Evolutionary conservation across 164 flowering plant genomes (phyloP), one percentile per base, ranked within the genome.

Genomic region (Malania oleifera): DNA sequence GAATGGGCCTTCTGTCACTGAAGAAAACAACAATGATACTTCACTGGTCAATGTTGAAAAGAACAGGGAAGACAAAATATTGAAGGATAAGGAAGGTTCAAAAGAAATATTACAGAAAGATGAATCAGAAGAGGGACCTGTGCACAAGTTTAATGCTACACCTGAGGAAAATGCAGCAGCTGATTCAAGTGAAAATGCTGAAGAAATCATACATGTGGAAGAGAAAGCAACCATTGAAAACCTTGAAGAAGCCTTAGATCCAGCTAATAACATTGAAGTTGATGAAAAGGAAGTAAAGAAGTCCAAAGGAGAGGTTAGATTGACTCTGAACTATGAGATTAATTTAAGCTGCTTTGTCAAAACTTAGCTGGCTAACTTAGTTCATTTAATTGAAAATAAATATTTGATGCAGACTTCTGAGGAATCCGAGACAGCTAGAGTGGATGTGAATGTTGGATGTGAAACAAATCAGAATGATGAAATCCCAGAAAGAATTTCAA

Each of bases 111-210:
- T 39, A 46, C 45, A 52, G 29, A 22, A 57, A 57, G 49, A 47
- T 27, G 39, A 43, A 54, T 28, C 64, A 35, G n/a, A 39, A 13
- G 50, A 60, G 44, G 54, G 47, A 28, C 28, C 22, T 47, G 62
- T 52, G 27, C 24, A 22, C 7, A 2, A 17, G 12, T 38, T 15
- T 1, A 18, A 18, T 56, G 35, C 27, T 46, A n/a, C 55, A 12
- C 12, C 17, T 14, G 15, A 39, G 43, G 43, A 39, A 14, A 39
- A 4, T 39, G 4, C 10, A 39, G 43, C 4, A 39, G 3, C 43
- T 14, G 43, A 13, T 39, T 39, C 43, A 10, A 1, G 43, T 39
- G 43, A 39, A 39, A 13, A 2, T 14, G 38, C 10, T 34, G 10
- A 34, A 34, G 38, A 34, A 34, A 1, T 34, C 1, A 34, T 0